Evolutionary conservation across 176 grass and related monocot species (phyloP).

Genomic region (Thalia dealbata): DNA sequence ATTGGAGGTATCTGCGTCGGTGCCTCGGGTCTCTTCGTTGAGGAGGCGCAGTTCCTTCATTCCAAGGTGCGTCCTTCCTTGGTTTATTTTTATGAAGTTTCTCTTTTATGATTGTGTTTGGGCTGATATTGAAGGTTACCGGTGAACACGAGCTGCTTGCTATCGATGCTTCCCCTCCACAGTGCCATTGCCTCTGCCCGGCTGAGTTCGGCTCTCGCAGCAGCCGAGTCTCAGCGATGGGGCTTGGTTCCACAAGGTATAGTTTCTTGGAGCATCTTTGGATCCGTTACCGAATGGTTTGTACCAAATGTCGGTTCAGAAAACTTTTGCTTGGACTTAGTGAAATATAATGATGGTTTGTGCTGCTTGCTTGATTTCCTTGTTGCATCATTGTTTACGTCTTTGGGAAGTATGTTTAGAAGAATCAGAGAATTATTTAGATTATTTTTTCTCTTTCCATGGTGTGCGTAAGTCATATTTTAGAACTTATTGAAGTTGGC

Average conservation of each 20-base stretch:
- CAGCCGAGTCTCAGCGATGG: conserved; percentile 58
- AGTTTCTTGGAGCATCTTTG: background rate
- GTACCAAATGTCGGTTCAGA: background rate
- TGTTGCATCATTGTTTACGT: background rate
- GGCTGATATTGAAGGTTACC: conserved; percentile 30
- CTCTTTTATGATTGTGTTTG: background rate
- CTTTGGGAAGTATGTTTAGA: background rate
- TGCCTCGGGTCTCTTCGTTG: background rate
- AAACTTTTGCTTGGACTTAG: conserved; percentile 1
- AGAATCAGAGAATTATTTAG: background rate
- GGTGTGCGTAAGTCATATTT: background rate
- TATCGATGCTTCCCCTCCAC: conserved; percentile 61
- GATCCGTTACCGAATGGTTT: background rate
- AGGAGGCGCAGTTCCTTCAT: conserved; percentile 29
- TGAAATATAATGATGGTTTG: background rate
- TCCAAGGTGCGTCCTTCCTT: conserved; percentile 29
- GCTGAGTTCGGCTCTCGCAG: conserved; percentile 40
- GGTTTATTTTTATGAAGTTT: background rate
- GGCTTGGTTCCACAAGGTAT: conserved; percentile 70
- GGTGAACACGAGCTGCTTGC: conserved; percentile 28
- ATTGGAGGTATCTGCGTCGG: background rate
- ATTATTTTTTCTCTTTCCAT: background rate
- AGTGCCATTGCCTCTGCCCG: conserved; percentile 48
- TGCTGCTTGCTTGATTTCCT: background rate
- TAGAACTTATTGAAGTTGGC: background rate